Evolutionary conservation across 176 grass and related monocot genomes (phyloP).

Genomic region (Oryza brachyantha): DNA sequence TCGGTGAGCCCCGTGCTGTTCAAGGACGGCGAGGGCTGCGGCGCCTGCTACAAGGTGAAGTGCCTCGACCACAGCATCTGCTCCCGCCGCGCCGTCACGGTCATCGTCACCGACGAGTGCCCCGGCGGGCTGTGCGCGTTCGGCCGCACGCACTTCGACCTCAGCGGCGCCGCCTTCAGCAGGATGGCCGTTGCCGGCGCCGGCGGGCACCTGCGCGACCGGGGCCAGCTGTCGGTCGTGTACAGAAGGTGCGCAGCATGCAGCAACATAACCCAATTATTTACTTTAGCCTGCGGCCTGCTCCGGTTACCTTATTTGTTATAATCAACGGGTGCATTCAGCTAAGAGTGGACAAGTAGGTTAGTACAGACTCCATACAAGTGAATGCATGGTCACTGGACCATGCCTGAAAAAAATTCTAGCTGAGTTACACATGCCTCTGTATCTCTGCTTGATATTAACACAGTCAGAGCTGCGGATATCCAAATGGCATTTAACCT

Average conservation of each 20-base stretch:
- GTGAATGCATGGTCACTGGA: neutral
- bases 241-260: slow-evolving; percentile 57
- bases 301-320: neutral
- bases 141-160: slow-evolving; percentile 84
- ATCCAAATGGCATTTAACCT: slow-evolving; percentile 14
- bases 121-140: slow-evolving; percentile 71
- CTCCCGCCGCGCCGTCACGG: slow-evolving; percentile 84
- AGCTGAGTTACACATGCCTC: slow-evolving; percentile 17
- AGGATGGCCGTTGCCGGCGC: slow-evolving; percentile 73
- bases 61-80: slow-evolving; percentile 80
- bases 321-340: too few species aligned
- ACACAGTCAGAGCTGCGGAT: slow-evolving; percentile 8
- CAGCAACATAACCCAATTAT: neutral
- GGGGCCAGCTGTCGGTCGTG: slow-evolving; percentile 56
- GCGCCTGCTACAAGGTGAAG: slow-evolving; percentile 96
- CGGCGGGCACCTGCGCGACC: slow-evolving; percentile 66
- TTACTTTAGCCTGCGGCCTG: neutral
- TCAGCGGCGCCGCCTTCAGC: slow-evolving; percentile 90
- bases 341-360: neutral
- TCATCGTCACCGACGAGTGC: slow-evolving; percentile 96
- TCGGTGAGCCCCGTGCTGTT: slow-evolving; percentile 95
- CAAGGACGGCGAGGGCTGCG: slow-evolving; percentile 90
- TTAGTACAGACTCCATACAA: neutral
- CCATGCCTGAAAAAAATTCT: neutral
- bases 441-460: slow-evolving; percentile 4